A percentile compares a stretch with the other conserved stretches of the same genome.
Evolutionary conservation across 78 protist species (phyloP).

Genomic region (Speleostelium caveatum): DNA sequence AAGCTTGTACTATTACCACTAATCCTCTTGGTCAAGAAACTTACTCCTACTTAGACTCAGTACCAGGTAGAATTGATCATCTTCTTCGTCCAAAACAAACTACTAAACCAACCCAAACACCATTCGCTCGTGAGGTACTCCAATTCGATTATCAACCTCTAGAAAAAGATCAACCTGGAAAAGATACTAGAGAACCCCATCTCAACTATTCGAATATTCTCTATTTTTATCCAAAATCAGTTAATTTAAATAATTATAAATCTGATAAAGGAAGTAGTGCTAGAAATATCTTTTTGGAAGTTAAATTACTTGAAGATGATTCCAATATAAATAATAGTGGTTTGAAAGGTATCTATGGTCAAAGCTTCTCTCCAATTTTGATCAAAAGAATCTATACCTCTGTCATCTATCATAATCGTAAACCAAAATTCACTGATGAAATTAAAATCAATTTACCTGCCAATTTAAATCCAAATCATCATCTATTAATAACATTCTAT

Average conservation of each 20-base stretch:
- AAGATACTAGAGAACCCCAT: slow-evolving; percentile 11
- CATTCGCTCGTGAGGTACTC: not conserved
- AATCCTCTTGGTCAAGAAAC: slow-evolving; percentile 1
- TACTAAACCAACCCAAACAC: not conserved
- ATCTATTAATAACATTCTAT: slow-evolving; percentile 58
- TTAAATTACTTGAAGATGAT: slow-evolving; percentile 66
- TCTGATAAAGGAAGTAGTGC: slow-evolving; percentile 52
- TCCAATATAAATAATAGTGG: slow-evolving; percentile 33
- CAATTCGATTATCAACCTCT: slow-evolving; percentile 6
- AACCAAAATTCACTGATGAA: slow-evolving; percentile 71
- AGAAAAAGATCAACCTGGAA: not conserved
- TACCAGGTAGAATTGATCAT: slow-evolving; percentile 40
- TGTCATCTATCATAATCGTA: slow-evolving; percentile 67
- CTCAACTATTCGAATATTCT: slow-evolving; percentile 30
- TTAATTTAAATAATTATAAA: slow-evolving; percentile 50
- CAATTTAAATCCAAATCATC: slow-evolving; percentile 49
- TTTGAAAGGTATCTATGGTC: slow-evolving; percentile 15
- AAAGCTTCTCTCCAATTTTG: slow-evolving; percentile 6
- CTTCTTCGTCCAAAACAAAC: slow-evolving; percentile 14
- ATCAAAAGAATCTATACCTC: slow-evolving; percentile 14
- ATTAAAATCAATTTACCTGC: slow-evolving; percentile 71
- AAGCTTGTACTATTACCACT: not conserved
- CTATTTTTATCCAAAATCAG: slow-evolving; percentile 71
- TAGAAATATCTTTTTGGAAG: slow-evolving; percentile 67
- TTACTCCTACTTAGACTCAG: not conserved